Percentiles rank a stretch among this genome's conserved stretches.
These are phyloP conservation scores for Plasmodium chabaudi DNA, from an alignment of 169 alveolate species.

Conservation along the genomic window DNA sequence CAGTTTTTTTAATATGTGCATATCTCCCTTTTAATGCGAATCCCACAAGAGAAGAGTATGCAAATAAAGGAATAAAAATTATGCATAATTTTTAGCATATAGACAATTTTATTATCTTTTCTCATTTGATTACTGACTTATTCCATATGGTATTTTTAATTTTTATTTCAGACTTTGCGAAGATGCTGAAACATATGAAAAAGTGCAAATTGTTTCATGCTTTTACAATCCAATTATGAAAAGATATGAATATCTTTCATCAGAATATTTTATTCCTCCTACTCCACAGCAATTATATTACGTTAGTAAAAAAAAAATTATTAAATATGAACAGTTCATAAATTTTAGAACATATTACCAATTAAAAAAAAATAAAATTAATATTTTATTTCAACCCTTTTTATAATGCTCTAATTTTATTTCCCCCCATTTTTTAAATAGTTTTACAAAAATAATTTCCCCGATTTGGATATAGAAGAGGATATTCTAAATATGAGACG, in stretches of 20 bases:
- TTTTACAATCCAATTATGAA: conserved; percentile 57
- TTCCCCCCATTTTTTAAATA: neutral
- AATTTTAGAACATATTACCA: neutral
- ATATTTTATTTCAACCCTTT: neutral
- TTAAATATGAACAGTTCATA: conserved; percentile 7
- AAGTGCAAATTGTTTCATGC: conserved; percentile 27
- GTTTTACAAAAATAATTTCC: conserved; percentile 60
- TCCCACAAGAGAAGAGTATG: conserved; percentile 12
- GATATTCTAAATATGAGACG: conserved; percentile 31
- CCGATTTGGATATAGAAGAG: conserved; percentile 23
- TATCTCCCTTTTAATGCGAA: conserved; percentile 34
- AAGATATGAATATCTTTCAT: conserved; percentile 32
- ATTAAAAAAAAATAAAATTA: neutral
- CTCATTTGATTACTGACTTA: too few species aligned
- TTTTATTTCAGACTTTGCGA: conserved; percentile 24
- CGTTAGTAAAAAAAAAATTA: conserved; percentile 9
- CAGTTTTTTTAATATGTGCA: conserved; percentile 32
- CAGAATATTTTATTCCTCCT: conserved; percentile 31
- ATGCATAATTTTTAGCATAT: too few species aligned
- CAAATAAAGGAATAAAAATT: too few species aligned
- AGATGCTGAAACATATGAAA: conserved; percentile 1
- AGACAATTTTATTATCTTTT: too few species aligned
- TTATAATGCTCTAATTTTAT: neutral
- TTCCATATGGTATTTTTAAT: neutral
- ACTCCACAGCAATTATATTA: conserved; percentile 27